These are phyloP conservation scores for Candida alai DNA, from an alignment of 805 yeast genomes.

Conservation along the genomic window DNA sequence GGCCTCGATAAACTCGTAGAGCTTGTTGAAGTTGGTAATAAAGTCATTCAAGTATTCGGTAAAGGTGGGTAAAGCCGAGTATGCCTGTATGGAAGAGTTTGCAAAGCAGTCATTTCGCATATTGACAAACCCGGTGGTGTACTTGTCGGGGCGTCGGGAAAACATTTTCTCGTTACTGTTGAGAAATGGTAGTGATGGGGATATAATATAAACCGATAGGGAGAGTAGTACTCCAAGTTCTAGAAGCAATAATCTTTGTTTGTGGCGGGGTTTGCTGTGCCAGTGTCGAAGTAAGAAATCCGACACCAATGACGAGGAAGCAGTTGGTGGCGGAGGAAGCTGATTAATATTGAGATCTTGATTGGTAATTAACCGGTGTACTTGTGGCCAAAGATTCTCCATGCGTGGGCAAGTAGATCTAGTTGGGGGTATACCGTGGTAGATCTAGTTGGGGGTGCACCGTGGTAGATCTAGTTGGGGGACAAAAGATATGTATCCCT, in stretches of 20 bases:
- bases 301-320: slow-evolving; percentile 6
- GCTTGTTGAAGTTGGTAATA: slow-evolving; percentile 23
- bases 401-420: too few species aligned
- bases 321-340: not conserved
- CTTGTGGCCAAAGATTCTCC: slow-evolving; percentile 13
- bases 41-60: slow-evolving; percentile 52
- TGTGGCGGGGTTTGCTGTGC: slow-evolving; percentile 7
- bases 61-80: slow-evolving; percentile 57
- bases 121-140: slow-evolving; percentile 81
- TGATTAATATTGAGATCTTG: slow-evolving; percentile 6
- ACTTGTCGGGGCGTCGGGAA: slow-evolving; percentile 60
- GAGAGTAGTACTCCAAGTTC: slow-evolving; percentile 11
- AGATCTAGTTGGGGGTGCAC: too few species aligned
- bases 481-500: too few species aligned
- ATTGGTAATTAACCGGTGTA: slow-evolving; percentile 12
- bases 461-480: too few species aligned
- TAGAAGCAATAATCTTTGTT: slow-evolving; percentile 12
- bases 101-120: slow-evolving; percentile 90
- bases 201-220: slow-evolving; percentile 14
- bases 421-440: too few species aligned
- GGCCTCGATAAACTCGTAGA: slow-evolving; percentile 17
- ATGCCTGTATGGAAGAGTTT: slow-evolving; percentile 80
- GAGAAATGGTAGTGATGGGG: slow-evolving; percentile 9
- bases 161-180: slow-evolving; percentile 24
- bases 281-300: slow-evolving; percentile 7